Evolutionary conservation across 2,329 filamentous ascomycete genomes (phyloP), one percentile per base, ranked within the genome.

Genomic region (Nigrospora oryzae): DNA sequence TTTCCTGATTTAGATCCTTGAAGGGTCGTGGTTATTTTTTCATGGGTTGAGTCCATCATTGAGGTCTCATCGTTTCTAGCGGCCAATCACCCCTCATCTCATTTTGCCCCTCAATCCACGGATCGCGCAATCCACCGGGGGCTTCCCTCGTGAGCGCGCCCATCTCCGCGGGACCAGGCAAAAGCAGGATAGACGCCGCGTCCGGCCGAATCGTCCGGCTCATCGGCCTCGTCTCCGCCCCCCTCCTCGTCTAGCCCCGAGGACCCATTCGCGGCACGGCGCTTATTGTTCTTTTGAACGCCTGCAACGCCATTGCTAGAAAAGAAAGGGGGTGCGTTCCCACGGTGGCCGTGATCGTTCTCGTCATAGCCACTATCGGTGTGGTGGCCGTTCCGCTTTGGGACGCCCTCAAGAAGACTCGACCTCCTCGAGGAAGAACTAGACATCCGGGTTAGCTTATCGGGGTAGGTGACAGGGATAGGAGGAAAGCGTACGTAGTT

Each of bases 371-470:
- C 46, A 41, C 48, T 55, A 45, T 46, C 43, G 55, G 11, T 51
- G 17, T 54, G 50, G 43, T 55, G 53, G 50, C 56, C 53, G 50
- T 69, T 62, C 56, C 69, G 63, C 57, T 72, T 59, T 57, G 69
- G 65, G 63, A 75, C 64, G 75, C 74, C 77, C 74, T 79, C 73
- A 88, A 79, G 71, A 75, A 68, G 69, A 73, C 62, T 68, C 70
- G 46, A 61, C 62, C 61, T 96, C 90, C 66, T 97, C 91, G 66
- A 97, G 68, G 86, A 97, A 97, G 84, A 95, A 96, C 83, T 88
- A 47, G 23, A 28, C 10, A 7, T 36, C 16, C 15, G 11, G 17
- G 40, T 42, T 15, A 42, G 40, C 23, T 28, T 28, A 28, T 19
- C 14, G 19, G 28, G 11, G 41, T 23, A 48, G 32, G 11, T 19